A percentile compares a stretch with the other conserved stretches of the same genome.
Evolutionary conservation across 2,329 filamentous ascomycete species (phyloP).

Genomic region (Aureobasidium sp.): DNA sequence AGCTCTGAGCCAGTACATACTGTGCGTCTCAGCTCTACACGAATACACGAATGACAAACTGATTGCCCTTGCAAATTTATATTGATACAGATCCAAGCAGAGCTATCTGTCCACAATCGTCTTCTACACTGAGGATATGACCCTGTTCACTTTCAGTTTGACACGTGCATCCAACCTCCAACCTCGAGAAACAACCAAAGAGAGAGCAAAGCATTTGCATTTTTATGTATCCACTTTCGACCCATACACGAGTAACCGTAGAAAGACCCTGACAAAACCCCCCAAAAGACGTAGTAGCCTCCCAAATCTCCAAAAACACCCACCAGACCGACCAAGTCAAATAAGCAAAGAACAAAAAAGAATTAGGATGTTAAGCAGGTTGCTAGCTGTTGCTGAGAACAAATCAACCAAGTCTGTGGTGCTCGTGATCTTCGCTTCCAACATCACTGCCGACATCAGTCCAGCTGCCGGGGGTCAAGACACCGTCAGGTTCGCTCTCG

Average conservation of each 20-base stretch:
- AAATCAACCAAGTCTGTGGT: neutral
- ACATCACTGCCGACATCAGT: slow-evolving; percentile 28
- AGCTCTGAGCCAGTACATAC: neutral
- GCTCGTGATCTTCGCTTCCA: neutral
- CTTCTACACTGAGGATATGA: neutral
- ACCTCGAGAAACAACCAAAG: too few species aligned
- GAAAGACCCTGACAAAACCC: neutral
- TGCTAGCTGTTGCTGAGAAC: neutral
- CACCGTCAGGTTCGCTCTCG: slow-evolving; percentile 19
- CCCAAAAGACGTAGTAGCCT: too few species aligned
- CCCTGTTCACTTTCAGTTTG: neutral
- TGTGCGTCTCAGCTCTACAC: neutral
- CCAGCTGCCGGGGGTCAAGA: slow-evolving; percentile 29
- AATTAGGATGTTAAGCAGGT: neutral
- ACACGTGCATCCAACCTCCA: too few species aligned
- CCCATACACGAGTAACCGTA: neutral
- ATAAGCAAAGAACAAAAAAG: neutral
- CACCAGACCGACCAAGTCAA: neutral
- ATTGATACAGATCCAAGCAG: too few species aligned
- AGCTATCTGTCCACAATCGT: neutral
- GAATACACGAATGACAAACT: neutral
- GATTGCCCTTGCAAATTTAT: neutral
- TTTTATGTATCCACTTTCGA: neutral
- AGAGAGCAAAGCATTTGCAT: neutral
- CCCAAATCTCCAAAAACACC: neutral